These are phyloP conservation scores for Colletotrichum ledebouriae DNA, from an alignment of 2,329 filamentous ascomycete genomes.

Conservation along the genomic window DNA sequence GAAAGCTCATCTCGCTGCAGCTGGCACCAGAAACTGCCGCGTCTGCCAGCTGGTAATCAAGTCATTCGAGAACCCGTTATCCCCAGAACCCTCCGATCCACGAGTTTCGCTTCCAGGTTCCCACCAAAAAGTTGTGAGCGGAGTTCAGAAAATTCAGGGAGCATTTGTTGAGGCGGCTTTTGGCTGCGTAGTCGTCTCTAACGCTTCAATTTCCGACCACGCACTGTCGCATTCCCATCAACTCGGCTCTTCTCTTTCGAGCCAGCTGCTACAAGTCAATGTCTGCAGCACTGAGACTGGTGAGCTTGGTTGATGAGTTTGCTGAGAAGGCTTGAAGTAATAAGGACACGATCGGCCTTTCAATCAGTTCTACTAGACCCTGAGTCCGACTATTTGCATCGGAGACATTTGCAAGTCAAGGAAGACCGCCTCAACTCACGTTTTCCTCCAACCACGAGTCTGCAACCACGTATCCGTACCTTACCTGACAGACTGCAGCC, in stretches of 20 bases:
- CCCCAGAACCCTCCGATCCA: constrained; percentile 1
- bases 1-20: background rate
- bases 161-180: constrained; percentile 36
- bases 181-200: constrained; percentile 5
- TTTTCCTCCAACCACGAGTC: background rate
- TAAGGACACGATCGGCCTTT: background rate
- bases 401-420: too few species aligned
- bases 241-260: background rate
- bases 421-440: too few species aligned
- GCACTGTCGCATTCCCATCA: constrained; percentile 4
- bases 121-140: constrained; percentile 37
- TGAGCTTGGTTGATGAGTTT: background rate
- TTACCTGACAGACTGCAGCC: too few species aligned
- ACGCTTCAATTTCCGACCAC: constrained; percentile 26
- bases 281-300: background rate
- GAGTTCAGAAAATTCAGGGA: constrained; percentile 31
- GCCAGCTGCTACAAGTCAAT: too few species aligned
- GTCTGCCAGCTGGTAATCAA: constrained; percentile 18
- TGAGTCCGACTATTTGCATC: too few species aligned
- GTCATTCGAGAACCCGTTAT: background rate
- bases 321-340: background rate
- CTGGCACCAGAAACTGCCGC: background rate
- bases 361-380: too few species aligned
- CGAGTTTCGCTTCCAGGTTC: background rate
- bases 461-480: too few species aligned